Conservation (phyloP, 106 monocot species). For the Dendrobium chrysotoxum region DNA sequence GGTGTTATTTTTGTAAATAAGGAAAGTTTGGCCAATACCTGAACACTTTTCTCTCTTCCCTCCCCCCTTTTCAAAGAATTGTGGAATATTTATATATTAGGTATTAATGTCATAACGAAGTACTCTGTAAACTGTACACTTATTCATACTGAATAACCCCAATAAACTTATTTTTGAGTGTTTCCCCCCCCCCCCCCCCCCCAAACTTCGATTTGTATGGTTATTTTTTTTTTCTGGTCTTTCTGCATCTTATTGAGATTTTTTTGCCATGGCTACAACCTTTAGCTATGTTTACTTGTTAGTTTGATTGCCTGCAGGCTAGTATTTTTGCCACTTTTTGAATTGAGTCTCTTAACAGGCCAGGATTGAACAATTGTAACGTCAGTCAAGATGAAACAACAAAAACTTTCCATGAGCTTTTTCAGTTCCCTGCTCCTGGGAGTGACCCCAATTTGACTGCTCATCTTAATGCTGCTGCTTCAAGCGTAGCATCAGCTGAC, state of each 20-base stretch:
- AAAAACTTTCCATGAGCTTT: conserved; percentile 52
- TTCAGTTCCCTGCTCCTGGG: conserved; percentile 30
- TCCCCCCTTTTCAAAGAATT: neutral
- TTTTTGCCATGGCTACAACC: neutral
- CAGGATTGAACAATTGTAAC: conserved; percentile 65
- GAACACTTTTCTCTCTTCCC: neutral
- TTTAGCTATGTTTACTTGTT: neutral
- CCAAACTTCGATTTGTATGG: neutral
- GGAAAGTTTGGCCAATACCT: neutral
- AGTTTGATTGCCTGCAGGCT: neutral
- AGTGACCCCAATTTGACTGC: conserved; percentile 19
- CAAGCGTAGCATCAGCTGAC: conserved; percentile 15
- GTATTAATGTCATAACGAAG: neutral
- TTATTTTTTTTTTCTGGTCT: neutral
- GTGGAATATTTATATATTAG: neutral
- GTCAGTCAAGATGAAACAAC: conserved; percentile 74
- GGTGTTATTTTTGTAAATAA: neutral
- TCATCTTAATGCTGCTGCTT: conserved; percentile 21
- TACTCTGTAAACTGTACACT: neutral
- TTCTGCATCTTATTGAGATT: neutral
- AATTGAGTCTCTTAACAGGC: conserved; percentile 30
- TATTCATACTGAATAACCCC: neutral
- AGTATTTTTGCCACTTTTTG: conserved; percentile 3
- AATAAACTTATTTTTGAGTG: neutral
- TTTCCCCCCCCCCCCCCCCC: neutral